Base-by-base conservation (phyloP, 2,329 filamentous ascomycete species). In the Colletotrichum horii region DNA sequence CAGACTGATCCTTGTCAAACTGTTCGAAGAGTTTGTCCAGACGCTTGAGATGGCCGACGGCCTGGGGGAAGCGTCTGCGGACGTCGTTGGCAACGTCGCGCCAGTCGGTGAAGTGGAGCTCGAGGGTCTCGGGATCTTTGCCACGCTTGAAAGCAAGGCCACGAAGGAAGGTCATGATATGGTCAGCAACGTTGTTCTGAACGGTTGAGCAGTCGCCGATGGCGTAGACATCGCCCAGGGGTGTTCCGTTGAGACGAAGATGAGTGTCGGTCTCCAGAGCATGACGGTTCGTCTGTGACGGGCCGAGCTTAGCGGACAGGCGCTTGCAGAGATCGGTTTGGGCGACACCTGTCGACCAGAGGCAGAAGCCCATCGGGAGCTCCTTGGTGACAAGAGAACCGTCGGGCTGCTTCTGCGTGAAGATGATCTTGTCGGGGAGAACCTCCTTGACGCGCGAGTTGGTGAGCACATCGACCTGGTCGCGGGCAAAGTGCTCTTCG, bases 191-290 rank as follows among this genome's bases (percentile, higher is more conserved):
- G 80, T 99, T 99, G 88, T 99, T 99, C 82, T 99, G 97, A 0
- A 99, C 96, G 0, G 97, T 99, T 8, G 95, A 90, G 86, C 97
- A 98, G 85, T 99, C 97, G 16, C 97, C 97, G 77, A 99, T 96
- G 64, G 96, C 96, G 82, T 99, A 99, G 26, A 99, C 96, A 76
- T 98, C 96, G 48, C 97, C 97, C 0, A 98, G 86, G 0, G 97
- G 97, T 0, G 97, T 92, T 69, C 97, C 97, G 75, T 94, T 94
- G 0, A 99, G 88, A 55, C 97, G 95, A 11, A 98, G 93, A 82
- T 99, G 96, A 2, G 95, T 93, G 83, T 99, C 97, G 0, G 97
- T 99, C 83, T 98, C 97, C 11, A 99, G 90, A 4, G 97, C 97
- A 82, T 97, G 96, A 52, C 91, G 92, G 86, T 99, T 99, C 78